Evolutionary conservation across 176 grass and related monocot genomes (phyloP).

Genomic region (Oryza australiensis): DNA sequence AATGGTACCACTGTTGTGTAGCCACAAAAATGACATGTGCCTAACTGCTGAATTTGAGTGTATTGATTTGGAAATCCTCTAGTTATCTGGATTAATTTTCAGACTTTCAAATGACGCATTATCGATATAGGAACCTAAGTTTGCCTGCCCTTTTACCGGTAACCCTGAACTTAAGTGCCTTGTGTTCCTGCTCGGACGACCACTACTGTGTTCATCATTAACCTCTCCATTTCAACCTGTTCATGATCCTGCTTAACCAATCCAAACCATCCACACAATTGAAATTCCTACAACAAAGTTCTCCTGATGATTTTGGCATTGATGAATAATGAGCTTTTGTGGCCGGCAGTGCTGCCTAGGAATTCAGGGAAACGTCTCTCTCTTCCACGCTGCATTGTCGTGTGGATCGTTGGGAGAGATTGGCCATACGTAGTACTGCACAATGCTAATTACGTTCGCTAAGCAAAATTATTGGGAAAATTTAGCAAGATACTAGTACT

Average conservation of each 20-base stretch:
- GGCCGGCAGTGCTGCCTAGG: conserved; percentile 8
- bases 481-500: not conserved
- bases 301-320: not conserved
- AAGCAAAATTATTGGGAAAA: not conserved
- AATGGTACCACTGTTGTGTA: not conserved
- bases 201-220: not conserved
- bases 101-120: not conserved
- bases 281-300: not conserved
- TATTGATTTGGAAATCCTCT: not conserved
- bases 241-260: not conserved
- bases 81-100: not conserved
- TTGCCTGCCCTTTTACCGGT: not conserved
- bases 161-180: not conserved
- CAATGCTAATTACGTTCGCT: conserved; percentile 12
- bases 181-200: not conserved
- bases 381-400: not conserved
- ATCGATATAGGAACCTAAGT: not conserved
- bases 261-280: not conserved
- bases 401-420: not conserved
- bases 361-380: not conserved
- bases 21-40: not conserved
- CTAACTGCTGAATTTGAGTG: not conserved
- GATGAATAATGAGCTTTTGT: conserved; percentile 2
- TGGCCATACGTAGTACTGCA: not conserved
- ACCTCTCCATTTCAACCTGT: not conserved